A percentile compares a stretch with the other conserved stretches of the same genome.
Conservation (phyloP, 2,329 filamentous ascomycete species). For the Penicillium brevicompactum region DNA sequence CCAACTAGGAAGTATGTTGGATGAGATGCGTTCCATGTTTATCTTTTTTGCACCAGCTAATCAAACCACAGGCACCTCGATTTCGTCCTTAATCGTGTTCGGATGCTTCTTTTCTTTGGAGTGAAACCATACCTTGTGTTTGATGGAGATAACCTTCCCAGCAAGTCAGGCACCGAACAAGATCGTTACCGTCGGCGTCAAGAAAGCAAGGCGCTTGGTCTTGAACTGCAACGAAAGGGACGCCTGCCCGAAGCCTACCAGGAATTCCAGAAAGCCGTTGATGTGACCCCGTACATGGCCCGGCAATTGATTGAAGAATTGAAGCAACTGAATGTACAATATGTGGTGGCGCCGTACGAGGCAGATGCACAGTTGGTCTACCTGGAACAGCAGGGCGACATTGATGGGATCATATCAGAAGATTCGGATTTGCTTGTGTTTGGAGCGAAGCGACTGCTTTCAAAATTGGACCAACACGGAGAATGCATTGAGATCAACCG, state of each 20-base stretch:
- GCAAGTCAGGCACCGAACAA: conserved; percentile 84
- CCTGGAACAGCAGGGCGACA: conserved; percentile 79
- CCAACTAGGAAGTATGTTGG: conserved; percentile 76
- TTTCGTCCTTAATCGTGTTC: conserved; percentile 84
- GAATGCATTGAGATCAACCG: conserved; percentile 91
- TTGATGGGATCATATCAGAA: conserved; percentile 88
- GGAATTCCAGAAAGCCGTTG: conserved; percentile 92
- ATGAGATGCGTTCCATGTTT: background rate
- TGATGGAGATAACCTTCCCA: conserved; percentile 91
- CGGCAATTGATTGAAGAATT: conserved; percentile 87
- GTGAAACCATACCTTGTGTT: conserved; percentile 95
- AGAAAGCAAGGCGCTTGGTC: conserved; percentile 72
- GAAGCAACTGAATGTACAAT: conserved; percentile 76
- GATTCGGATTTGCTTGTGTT: conserved; percentile 97
- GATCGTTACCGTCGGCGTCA: conserved; percentile 74
- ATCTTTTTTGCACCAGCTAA: conserved; percentile 21
- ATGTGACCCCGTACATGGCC: conserved; percentile 96
- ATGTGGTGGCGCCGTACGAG: conserved; percentile 95
- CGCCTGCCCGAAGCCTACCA: conserved; percentile 77
- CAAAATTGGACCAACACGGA: conserved; percentile 92
- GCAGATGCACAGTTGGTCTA: conserved; percentile 97
- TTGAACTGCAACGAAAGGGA: conserved; percentile 79
- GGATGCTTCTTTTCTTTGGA: conserved; percentile 91
- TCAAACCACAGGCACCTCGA: conserved; percentile 71
- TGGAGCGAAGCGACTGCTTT: conserved; percentile 84